phyloP scores from a whole-genome alignment of 139 green algal species.

The Microglena sp. region DNA sequence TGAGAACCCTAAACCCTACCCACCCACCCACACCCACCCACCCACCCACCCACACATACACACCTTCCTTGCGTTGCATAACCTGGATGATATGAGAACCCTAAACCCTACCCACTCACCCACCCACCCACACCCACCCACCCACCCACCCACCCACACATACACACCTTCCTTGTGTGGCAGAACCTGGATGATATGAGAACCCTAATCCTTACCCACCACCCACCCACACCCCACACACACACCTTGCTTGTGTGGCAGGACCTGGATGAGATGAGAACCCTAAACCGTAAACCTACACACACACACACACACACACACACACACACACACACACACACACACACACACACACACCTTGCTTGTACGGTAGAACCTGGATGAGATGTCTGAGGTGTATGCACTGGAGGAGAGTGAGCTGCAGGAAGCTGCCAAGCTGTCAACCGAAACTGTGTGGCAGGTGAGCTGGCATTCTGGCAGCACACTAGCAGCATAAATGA shows the following conservation, averaged over 20 bases:
- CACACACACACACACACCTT: slow-evolving; percentile 1
- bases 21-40: background rate
- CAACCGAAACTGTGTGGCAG: too few species aligned
- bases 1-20: background rate
- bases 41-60: background rate
- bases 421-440: too few species aligned
- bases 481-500: too few species aligned
- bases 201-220: background rate
- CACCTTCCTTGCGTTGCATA: background rate
- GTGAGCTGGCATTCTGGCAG: too few species aligned
- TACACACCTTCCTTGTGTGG: too few species aligned
- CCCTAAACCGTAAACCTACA: background rate
- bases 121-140: too few species aligned
- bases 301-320: background rate
- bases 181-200: too few species aligned
- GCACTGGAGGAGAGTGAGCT: too few species aligned
- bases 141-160: background rate
- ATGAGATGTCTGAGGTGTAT: too few species aligned
- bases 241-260: background rate
- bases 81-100: too few species aligned
- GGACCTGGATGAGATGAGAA: background rate
- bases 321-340: too few species aligned
- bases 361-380: too few species aligned
- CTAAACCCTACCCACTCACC: background rate
- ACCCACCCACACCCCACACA: background rate